Evolutionary conservation across 2,329 filamentous ascomycete species (phyloP), one percentile per base, ranked within the genome.

Genomic region (Microcyclosporella mali): DNA sequence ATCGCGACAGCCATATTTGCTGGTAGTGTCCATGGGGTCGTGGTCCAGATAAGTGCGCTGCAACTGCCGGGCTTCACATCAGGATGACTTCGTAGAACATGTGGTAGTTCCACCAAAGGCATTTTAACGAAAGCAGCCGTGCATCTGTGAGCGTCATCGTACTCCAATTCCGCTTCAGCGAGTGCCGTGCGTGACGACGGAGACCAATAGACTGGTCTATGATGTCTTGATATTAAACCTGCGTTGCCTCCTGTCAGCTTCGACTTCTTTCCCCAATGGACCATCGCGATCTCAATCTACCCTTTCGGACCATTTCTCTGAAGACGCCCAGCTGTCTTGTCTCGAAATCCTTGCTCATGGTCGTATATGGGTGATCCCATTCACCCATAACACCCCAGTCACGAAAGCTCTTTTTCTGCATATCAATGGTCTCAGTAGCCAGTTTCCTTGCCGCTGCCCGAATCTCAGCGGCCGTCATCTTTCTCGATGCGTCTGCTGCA

Each of bases 31-130:
- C 92, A 98, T 0, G 92, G 92, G 1, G 92, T 98, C 0, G 92
- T 98, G 2, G 92, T 98, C 92, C 92, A 98, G 39, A 97, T 86
- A n/a, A 92, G 75, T n/a, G 85, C 87, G 61, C 76, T 84, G 9
- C 95, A 60, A 4, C 71, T 67, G 3, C 73, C 72, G 4, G 65
- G 52, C 16, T 77, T 62, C 3, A 71, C 55, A 18, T 60, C 51
- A 2, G 63, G 53, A 14, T 57, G 46, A 1, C 49, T 38, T 18
- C 49, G 41, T 7, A 82, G 53, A 17, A 66, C 59, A 6, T 67
- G 59, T 0, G 74, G 69, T 10, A 79, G 43, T 8, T 66, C 56
- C 1, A 64, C 63, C 19, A 95, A 71, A 1, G 82, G 85, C 57
- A 94, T 94, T 46, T 79, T 82, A 33, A 98, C 77, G 47, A 84